These are phyloP conservation scores for Daldinia decipiens DNA, from an alignment of 495 filamentous ascomycete genomes.

Conservation along the genomic window DNA sequence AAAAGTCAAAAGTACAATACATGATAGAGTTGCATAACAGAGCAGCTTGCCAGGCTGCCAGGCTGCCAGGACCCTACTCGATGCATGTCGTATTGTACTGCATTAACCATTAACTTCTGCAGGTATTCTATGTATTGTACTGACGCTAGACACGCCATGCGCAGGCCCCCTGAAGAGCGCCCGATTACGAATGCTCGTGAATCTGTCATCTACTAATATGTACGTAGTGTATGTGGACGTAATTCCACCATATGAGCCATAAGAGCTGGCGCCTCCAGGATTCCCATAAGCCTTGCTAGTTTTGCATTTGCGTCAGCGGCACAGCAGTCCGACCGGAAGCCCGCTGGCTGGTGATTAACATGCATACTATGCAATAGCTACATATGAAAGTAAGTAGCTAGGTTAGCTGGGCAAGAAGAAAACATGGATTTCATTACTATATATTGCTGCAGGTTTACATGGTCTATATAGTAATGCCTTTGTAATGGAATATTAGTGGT, in stretches of 20 bases:
- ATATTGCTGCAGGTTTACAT: constrained; percentile 4
- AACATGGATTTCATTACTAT: background rate
- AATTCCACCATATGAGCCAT: constrained; percentile 10
- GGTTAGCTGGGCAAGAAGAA: too few relatives aligned
- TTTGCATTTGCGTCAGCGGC: constrained; percentile 34
- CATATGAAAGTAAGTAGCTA: constrained; percentile 1
- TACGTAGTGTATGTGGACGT: too few relatives aligned
- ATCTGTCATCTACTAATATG: constrained; percentile 24
- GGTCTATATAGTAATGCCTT: constrained; percentile 22
- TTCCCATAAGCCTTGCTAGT: constrained; percentile 8
- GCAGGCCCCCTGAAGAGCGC: constrained; percentile 36
- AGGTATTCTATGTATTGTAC: constrained; percentile 42
- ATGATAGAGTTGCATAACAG: too few relatives aligned
- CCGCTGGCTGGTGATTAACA: constrained; percentile 7
- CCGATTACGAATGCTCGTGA: constrained; percentile 4
- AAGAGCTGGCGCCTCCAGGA: background rate
- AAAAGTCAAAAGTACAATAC: background rate
- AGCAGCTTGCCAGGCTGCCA: constrained; percentile 2
- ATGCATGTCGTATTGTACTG: constrained; percentile 37
- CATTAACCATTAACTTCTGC: constrained; percentile 28
- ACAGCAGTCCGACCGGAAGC: constrained; percentile 14
- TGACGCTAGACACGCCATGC: constrained; percentile 43
- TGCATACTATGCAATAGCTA: constrained; percentile 15
- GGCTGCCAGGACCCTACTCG: constrained; percentile 21
- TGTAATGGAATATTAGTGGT: constrained; percentile 27